These are phyloP conservation scores for Russula lepida DNA, from an alignment of 768 basidiomycete genomes.

Conservation along the genomic window DNA sequence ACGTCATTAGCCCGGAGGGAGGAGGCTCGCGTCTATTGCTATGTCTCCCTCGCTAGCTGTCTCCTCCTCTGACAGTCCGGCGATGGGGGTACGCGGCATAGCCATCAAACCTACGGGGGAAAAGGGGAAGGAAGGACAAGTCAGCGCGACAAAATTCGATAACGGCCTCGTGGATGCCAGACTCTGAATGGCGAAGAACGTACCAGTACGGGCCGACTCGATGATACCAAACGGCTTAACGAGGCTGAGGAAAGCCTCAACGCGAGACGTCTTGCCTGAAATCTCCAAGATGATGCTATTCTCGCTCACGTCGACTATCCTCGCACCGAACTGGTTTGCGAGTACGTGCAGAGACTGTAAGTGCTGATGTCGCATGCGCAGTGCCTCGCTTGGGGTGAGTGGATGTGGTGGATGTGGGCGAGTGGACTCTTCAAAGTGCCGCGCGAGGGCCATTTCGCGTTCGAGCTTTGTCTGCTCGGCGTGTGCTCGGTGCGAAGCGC, in stretches of 20 bases:
- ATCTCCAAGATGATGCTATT: conserved; percentile 93
- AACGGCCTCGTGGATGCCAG: not conserved
- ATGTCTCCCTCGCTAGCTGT: conserved; percentile 43
- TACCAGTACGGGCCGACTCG: conserved; percentile 91
- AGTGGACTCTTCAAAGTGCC: conserved; percentile 64
- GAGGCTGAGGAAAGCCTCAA: conserved; percentile 87
- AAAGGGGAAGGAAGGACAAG: not conserved
- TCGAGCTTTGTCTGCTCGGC: conserved; percentile 46
- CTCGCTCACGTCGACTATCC: conserved; percentile 91
- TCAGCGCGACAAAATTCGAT: not conserved
- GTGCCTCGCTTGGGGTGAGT: conserved; percentile 61
- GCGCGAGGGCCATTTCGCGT: conserved; percentile 63
- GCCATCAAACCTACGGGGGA: conserved; percentile 76
- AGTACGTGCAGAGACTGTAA: conserved; percentile 81
- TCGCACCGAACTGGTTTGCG: conserved; percentile 81
- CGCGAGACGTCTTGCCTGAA: conserved; percentile 83
- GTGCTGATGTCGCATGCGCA: conserved; percentile 84
- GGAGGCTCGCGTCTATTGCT: conserved; percentile 79
- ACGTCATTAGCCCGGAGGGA: conserved; percentile 77
- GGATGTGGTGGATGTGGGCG: conserved; percentile 28
- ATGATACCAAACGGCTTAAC: conserved; percentile 93
- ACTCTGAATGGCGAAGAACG: conserved; percentile 19
- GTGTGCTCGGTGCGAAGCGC: conserved; percentile 26
- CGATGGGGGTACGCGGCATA: conserved; percentile 93
- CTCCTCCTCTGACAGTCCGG: conserved; percentile 47